A percentile compares a stretch with the other conserved stretches of the same genome.
phyloP scores from a whole-genome alignment of 2,329 filamentous ascomycete genomes.

The Aspergillus aculeatus region DNA sequence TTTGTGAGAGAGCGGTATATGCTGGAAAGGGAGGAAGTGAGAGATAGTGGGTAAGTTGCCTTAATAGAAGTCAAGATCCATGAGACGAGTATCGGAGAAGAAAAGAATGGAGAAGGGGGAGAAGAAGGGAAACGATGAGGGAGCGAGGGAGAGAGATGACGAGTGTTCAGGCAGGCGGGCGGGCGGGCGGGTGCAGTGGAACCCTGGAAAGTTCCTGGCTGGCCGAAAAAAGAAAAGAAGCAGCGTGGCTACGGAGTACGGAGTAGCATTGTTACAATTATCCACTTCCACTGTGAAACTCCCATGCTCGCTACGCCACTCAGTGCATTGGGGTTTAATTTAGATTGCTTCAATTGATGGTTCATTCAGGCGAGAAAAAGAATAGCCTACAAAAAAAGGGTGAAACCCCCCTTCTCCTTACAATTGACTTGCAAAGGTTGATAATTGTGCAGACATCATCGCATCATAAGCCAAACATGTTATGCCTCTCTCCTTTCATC shows the following conservation, averaged over 20 bases:
- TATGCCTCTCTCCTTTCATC: background rate
- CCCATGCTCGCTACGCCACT: background rate
- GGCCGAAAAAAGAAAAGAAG: background rate
- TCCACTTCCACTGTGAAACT: background rate
- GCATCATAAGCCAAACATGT: background rate
- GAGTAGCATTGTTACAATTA: too few relatives aligned
- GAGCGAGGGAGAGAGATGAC: slow-evolving; percentile 6
- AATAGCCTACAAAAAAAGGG: too few relatives aligned
- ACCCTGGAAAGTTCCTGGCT: slow-evolving; percentile 9
- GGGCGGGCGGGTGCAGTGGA: background rate
- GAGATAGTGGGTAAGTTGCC: background rate
- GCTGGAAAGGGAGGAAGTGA: too few relatives aligned
- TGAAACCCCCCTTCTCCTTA: too few relatives aligned
- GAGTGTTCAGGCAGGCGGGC: slow-evolving; percentile 8
- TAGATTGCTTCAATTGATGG: background rate
- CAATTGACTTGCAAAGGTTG: too few relatives aligned
- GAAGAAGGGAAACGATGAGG: background rate
- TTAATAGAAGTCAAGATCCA: background rate
- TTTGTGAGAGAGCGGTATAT: too few relatives aligned
- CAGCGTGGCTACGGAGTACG: too few relatives aligned
- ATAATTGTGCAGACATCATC: background rate
- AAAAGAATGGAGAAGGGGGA: background rate
- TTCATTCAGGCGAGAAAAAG: background rate
- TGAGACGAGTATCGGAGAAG: background rate
- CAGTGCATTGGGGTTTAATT: too few relatives aligned